These are phyloP conservation scores for Gleditsia sinensis DNA, from an alignment of 306 rosid genomes.

Conservation along the genomic window DNA sequence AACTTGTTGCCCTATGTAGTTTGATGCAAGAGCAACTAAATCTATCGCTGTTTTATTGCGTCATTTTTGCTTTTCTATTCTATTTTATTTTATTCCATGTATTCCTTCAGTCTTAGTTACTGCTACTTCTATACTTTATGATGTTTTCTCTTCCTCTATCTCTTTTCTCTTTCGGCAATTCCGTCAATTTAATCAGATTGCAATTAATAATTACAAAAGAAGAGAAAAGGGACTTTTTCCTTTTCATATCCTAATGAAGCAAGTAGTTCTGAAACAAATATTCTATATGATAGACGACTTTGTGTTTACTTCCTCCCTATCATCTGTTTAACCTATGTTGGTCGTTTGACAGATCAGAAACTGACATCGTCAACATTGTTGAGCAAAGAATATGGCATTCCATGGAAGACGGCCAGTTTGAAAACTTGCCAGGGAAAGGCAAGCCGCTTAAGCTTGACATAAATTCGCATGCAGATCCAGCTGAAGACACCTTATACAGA, in stretches of 20 bases:
- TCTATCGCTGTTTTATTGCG: background rate
- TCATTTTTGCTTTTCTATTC: background rate
- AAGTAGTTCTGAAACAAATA: constrained; percentile 7
- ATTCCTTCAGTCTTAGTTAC: background rate
- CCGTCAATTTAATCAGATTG: background rate
- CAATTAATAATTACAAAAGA: background rate
- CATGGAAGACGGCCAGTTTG: constrained; percentile 93
- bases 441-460: constrained; percentile 69
- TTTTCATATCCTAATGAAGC: background rate
- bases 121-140: background rate
- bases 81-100: background rate
- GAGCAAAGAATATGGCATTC: constrained; percentile 97
- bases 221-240: background rate
- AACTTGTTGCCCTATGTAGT: background rate
- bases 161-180: background rate
- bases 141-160: background rate
- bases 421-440: constrained; percentile 90
- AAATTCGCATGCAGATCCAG: constrained; percentile 94
- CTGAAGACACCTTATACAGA: constrained; percentile 82
- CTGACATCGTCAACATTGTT: constrained; percentile 79
- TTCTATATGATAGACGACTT: background rate
- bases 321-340: constrained; percentile 9
- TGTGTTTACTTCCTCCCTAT: background rate
- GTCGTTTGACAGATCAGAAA: constrained; percentile 75
- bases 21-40: background rate